These are phyloP conservation scores for Lipomyces chichibuensis DNA, from an alignment of 805 yeast species.

Conservation along the genomic window DNA sequence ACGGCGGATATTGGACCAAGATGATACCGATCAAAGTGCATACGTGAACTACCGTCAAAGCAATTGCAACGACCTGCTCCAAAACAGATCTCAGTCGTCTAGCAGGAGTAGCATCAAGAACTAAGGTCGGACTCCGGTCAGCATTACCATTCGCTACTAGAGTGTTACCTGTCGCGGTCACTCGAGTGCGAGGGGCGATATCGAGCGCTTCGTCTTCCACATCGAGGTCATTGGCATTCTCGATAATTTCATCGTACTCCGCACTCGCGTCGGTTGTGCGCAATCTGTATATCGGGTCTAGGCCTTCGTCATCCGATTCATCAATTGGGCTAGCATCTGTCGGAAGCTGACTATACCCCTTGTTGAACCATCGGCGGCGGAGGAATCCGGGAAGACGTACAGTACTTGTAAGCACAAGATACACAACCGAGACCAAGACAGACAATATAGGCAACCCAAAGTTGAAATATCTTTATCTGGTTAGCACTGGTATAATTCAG, in stretches of 20 bases:
- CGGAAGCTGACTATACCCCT: slow-evolving; percentile 17
- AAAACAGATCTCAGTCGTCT: slow-evolving; percentile 22
- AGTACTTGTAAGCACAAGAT: slow-evolving; percentile 27
- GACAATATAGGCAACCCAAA: slow-evolving; percentile 42
- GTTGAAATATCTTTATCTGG: slow-evolving; percentile 32
- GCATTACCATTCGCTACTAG: not conserved
- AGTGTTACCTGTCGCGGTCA: not conserved
- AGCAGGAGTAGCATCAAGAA: slow-evolving; percentile 19
- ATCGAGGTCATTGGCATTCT: slow-evolving; percentile 7
- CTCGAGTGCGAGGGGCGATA: slow-evolving; percentile 22
- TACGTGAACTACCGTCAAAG: slow-evolving; percentile 20
- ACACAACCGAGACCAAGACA: slow-evolving; percentile 34
- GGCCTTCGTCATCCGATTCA: slow-evolving; percentile 20
- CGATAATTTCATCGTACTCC: slow-evolving; percentile 22
- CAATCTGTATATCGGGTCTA: slow-evolving; percentile 28
- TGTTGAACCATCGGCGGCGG: slow-evolving; percentile 16
- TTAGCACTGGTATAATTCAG: slow-evolving; percentile 41
- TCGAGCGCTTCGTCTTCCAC: slow-evolving; percentile 27
- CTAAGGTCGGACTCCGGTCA: slow-evolving; percentile 6
- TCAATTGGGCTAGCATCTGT: slow-evolving; percentile 12
- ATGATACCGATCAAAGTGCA: slow-evolving; percentile 17
- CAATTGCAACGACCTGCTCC: slow-evolving; percentile 18
- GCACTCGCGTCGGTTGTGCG: slow-evolving; percentile 32
- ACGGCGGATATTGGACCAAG: slow-evolving; percentile 24
- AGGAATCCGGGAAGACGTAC: slow-evolving; percentile 22